Base-by-base conservation (phyloP, 1,284 basidiomycete species). In the Pisolithus thermaeus region DNA sequence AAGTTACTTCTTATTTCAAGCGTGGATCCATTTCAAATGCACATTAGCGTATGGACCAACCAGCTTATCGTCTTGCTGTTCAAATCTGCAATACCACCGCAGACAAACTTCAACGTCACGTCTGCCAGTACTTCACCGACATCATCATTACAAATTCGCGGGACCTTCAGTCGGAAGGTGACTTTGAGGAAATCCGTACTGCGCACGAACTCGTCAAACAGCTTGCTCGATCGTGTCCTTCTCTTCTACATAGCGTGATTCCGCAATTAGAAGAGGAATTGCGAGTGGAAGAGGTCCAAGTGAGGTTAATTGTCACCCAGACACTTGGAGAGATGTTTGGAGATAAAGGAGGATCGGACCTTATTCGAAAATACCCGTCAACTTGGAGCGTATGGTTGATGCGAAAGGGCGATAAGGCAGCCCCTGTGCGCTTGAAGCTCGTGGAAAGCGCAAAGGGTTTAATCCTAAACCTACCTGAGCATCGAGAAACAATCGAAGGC, bases 251-350 rank as follows among this genome's bases (percentile, higher is more conserved):
- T 60, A 93, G 88, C 64, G 92, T 97, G 44, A 85, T 99, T 14
- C 96, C 96, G 0, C 87, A 94, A 53, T 80, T 99, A 12, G 95
- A 97, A 67, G 90, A 93, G 60, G 93, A 97, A 64, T 76, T 98
- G 4, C 79, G 83, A 16, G 84, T 88, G 0, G 88, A 92, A 54
- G 83, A 92, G 41, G 69, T 83, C 0, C 76, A 81, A 40, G 71
- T 96, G 1, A 82, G 96, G 18, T 65, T 83, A 4, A 79, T 94
- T 53, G 91, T 90, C 3, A 93, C 92, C 0, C 80, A 88, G 57
- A 87, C 85, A 0, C 77, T 99, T 0, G 96, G 94, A 0, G 82
- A 87, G 55, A 96, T 99, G 87, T 95, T 92, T 64, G 84, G 85
- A 0, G 83, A 89, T 58, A 83, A 84, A 59, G 79, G 81, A 9